These are phyloP conservation scores for Boletus patriciae DNA, from an alignment of 768 basidiomycete genomes.

Conservation along the genomic window DNA sequence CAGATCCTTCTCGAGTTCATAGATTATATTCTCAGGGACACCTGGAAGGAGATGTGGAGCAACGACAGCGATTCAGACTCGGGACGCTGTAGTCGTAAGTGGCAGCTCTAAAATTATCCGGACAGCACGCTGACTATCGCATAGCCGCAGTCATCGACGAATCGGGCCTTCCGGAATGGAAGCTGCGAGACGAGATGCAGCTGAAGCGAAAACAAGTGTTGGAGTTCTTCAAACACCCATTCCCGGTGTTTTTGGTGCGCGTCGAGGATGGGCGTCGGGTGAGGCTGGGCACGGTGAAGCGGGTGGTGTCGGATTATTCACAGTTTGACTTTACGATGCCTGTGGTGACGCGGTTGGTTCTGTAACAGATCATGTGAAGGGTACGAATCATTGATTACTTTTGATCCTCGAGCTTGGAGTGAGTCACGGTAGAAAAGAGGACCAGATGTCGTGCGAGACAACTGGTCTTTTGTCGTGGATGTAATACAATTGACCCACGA, in stretches of 20 bases:
- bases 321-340: constrained; percentile 19
- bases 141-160: constrained; percentile 3
- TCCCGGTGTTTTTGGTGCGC: constrained; percentile 21
- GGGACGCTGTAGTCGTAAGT: constrained; percentile 3
- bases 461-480: too few relatives aligned
- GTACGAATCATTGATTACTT: not conserved
- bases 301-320: constrained; percentile 14
- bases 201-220: constrained; percentile 19
- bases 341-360: constrained; percentile 15
- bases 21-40: constrained; percentile 10
- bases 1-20: constrained; percentile 19
- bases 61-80: not conserved
- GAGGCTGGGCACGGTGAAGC: constrained; percentile 15
- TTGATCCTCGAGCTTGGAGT: too few relatives aligned
- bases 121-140: not conserved
- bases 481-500: too few relatives aligned
- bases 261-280: constrained; percentile 13
- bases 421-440: too few relatives aligned
- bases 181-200: constrained; percentile 12
- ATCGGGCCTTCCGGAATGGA: not conserved
- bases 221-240: constrained; percentile 13
- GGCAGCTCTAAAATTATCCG: too few relatives aligned
- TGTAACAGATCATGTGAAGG: constrained; percentile 2
- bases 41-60: not conserved
- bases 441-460: too few relatives aligned